phyloP scores from a whole-genome alignment of 768 basidiomycete species.

The Trametes meyenii region DNA sequence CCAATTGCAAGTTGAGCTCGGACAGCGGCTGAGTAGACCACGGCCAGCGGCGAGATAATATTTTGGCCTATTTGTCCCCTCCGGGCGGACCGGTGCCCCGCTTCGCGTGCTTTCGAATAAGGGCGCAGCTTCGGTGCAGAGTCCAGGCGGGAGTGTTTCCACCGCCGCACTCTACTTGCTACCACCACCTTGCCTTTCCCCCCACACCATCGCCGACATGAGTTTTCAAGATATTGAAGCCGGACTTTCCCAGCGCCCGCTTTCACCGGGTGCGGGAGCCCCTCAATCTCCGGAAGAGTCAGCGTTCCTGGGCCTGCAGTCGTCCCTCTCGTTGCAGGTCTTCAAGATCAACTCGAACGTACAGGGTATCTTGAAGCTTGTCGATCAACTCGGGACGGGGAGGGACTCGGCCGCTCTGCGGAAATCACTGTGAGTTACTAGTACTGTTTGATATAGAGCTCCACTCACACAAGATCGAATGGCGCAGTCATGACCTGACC shows the following conservation, averaged over 20 bases:
- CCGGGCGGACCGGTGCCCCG: not conserved
- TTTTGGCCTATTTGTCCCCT: not conserved
- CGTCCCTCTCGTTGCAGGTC: conserved; percentile 85
- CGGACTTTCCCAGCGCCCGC: conserved; percentile 39
- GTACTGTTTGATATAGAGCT: conserved; percentile 1
- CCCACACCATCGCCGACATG: conserved; percentile 36
- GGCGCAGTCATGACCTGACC: conserved; percentile 82
- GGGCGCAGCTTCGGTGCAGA: conserved; percentile 1
- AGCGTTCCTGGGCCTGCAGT: conserved; percentile 74
- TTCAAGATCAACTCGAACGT: conserved; percentile 99
- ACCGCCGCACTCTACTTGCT: conserved; percentile 9
- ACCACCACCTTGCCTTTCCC: conserved; percentile 8
- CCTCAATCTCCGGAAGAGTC: conserved; percentile 63
- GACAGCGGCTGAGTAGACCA: no score
- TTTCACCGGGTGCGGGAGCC: conserved; percentile 27
- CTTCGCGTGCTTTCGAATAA: conserved; percentile 7
- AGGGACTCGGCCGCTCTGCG: conserved; percentile 80
- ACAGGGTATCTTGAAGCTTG: conserved; percentile 91
- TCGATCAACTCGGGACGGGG: conserved; percentile 90
- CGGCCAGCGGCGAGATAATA: no score
- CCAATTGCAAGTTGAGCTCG: no score
- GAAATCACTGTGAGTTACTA: conserved; percentile 76
- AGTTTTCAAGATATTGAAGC: conserved; percentile 56
- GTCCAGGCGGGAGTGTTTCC: conserved; percentile 1
- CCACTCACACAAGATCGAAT: not conserved